Evolutionary conservation across 2,329 filamentous ascomycete genomes (phyloP).

Genomic region (Tolypocladium ophioglossoides): DNA sequence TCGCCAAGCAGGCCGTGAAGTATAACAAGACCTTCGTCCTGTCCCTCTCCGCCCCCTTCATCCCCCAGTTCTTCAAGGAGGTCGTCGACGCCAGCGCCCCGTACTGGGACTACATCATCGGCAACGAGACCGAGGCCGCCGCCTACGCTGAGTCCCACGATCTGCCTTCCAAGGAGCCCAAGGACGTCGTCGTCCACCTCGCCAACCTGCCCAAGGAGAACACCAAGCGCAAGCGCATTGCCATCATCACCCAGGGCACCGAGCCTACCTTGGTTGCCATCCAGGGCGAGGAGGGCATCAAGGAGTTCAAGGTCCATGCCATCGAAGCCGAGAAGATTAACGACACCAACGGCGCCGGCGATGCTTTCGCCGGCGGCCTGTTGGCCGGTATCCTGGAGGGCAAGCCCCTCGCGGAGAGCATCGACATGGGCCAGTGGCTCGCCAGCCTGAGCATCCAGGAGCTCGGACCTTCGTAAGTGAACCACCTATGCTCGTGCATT

Average conservation of each 20-base stretch:
- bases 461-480: constrained; percentile 84
- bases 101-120: constrained; percentile 94
- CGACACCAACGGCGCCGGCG: constrained; percentile 94
- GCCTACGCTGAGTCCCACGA: constrained; percentile 77
- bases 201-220: constrained; percentile 91
- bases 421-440: constrained; percentile 96
- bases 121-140: constrained; percentile 91
- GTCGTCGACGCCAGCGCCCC: constrained; percentile 74
- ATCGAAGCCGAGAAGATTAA: constrained; percentile 72
- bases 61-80: constrained; percentile 96
- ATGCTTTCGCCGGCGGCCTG: constrained; percentile 94
- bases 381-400: constrained; percentile 80
- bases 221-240: constrained; percentile 67
- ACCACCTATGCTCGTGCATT: neutral
- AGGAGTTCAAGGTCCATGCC: constrained; percentile 70
- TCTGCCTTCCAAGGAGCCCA: constrained; percentile 64
- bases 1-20: constrained; percentile 79
- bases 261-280: constrained; percentile 78
- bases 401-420: constrained; percentile 63
- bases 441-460: constrained; percentile 90
- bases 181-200: constrained; percentile 75
- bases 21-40: constrained; percentile 89
- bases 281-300: constrained; percentile 58
- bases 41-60: constrained; percentile 91
- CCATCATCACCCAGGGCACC: constrained; percentile 92